Conservation (phyloP, 1,139 yeast genomes). For the Saccharomycopsis crataegensis region DNA sequence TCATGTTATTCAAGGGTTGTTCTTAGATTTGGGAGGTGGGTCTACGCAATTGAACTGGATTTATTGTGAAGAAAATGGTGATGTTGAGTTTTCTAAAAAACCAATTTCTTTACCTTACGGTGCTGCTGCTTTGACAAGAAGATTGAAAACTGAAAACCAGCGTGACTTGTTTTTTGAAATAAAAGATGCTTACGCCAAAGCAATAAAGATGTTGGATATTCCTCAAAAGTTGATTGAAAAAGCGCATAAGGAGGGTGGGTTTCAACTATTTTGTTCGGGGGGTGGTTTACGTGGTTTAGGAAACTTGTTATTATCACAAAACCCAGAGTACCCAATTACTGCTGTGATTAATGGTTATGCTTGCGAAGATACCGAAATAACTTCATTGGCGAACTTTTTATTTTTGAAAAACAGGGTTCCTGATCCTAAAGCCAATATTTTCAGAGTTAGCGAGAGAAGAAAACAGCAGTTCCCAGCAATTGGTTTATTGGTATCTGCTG, state of each 20-base stretch:
- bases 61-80: slow-evolving; percentile 40
- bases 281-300: slow-evolving; percentile 65
- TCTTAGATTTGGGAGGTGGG: slow-evolving; percentile 64
- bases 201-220: slow-evolving; percentile 38
- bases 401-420: slow-evolving; percentile 38
- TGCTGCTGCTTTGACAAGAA: slow-evolving; percentile 52
- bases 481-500: slow-evolving; percentile 50
- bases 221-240: slow-evolving; percentile 37
- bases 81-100: slow-evolving; percentile 41
- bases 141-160: slow-evolving; percentile 41
- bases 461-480: slow-evolving; percentile 59
- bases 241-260: slow-evolving; percentile 47
- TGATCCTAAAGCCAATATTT: slow-evolving; percentile 34
- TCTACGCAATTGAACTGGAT: slow-evolving; percentile 61
- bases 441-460: slow-evolving; percentile 54
- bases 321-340: slow-evolving; percentile 45
- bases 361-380: slow-evolving; percentile 43
- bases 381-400: slow-evolving; percentile 40
- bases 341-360: slow-evolving; percentile 62
- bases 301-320: slow-evolving; percentile 45
- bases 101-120: slow-evolving; percentile 63
- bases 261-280: slow-evolving; percentile 54
- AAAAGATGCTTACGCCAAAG: slow-evolving; percentile 37
- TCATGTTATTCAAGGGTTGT: slow-evolving; percentile 51
- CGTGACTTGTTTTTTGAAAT: slow-evolving; percentile 41